Evolutionary conservation across 1,284 basidiomycete genomes (phyloP).

Genomic region (Apiotrichum sp.): DNA sequence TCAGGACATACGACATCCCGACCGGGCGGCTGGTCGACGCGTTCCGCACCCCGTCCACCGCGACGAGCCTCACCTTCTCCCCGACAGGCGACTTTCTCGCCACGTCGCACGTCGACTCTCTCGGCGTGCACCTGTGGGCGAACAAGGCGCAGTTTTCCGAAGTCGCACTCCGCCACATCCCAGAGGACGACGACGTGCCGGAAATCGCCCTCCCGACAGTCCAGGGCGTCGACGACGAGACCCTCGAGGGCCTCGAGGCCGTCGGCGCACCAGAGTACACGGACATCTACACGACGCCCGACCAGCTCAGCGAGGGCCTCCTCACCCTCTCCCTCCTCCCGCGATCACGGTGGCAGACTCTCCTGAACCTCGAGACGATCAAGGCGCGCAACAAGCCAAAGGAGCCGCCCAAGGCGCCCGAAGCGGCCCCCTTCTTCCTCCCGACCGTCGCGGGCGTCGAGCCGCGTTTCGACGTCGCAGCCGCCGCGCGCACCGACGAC

Average conservation of each 20-base stretch:
- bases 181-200: constrained; percentile 62
- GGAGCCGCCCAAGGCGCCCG: constrained; percentile 88
- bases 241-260: constrained; percentile 58
- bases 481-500: constrained; percentile 50
- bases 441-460: constrained; percentile 82
- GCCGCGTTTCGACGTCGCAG: constrained; percentile 60
- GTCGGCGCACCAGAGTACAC: constrained; percentile 55
- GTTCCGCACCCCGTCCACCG: constrained; percentile 82
- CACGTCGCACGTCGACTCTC: constrained; percentile 86
- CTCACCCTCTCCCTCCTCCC: constrained; percentile 89
- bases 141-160: constrained; percentile 92
- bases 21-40: constrained; percentile 87
- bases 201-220: constrained; percentile 73
- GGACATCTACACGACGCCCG: constrained; percentile 74
- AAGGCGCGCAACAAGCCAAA: constrained; percentile 96
- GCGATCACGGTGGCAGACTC: constrained; percentile 88
- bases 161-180: constrained; percentile 69
- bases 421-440: constrained; percentile 95
- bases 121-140: constrained; percentile 94
- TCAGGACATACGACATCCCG: constrained; percentile 94
- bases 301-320: constrained; percentile 75
- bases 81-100: constrained; percentile 95
- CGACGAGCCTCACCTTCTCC: constrained; percentile 85
- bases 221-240: constrained; percentile 66
- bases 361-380: constrained; percentile 93